Base-by-base conservation (phyloP, 148 eudicot genomes). In the Chenopodium formosanum region DNA sequence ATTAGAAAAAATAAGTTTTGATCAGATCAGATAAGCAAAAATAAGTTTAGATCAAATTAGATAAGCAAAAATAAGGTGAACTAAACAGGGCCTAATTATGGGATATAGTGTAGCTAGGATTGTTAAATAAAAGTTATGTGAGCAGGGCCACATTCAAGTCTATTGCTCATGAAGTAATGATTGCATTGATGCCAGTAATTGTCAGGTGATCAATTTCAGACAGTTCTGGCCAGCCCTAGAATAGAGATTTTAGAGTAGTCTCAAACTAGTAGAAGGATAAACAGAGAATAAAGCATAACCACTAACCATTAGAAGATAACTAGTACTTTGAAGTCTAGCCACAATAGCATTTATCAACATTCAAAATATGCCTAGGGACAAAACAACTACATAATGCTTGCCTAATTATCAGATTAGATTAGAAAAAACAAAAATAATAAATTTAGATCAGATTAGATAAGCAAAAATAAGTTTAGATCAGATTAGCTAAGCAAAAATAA, bases 211-310 rank as follows among this genome's bases (percentile, higher is more conserved):
- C 37, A 34, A 34, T 34, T 34, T 64, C 78, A 48, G 78, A 48
- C 20, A 78, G 64, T 40, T 52, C 72, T 63, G 70, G 67, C 37
- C n/a, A 3, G 69, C n/a, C n/a, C 32, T 63, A 19, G 70, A 22
- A 66, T 23, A 37, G 37, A 23, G 58, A 46, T 68, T 75, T 29
- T 46, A 81, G 53, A 53, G n/a, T 81, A 58, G 40, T 16, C 58
- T 76, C 34, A 40, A 56, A 52, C 7, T 77, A 70, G 20, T 67
- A 1, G 37, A 48, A 64, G 40, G 17, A 53, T 6, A 44, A 4
- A 79, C 81, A 79, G 16, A 32, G 17, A 34, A 22, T 48, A 12
- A 31, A 13, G 69, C 48, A 69, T n/a, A 40, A 14, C 74, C 40
- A 10, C 7, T 79, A 12, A n/a, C 29, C 66, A 53, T 47, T 48